Conservation (phyloP, 352 stramenopile species). For the Pythium apleroticum region DNA sequence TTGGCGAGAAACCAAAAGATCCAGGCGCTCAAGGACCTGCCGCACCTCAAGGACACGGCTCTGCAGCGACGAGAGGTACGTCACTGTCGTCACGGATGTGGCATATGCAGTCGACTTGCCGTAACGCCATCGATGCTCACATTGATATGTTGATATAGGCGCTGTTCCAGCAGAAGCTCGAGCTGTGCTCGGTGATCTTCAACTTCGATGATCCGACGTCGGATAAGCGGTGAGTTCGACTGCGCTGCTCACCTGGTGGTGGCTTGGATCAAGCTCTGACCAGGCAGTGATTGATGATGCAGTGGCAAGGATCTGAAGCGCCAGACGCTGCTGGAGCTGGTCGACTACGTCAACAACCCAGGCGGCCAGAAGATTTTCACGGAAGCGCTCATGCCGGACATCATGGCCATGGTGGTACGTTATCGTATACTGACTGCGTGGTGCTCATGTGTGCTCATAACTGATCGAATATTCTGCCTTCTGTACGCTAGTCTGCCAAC, state of each 20-base stretch:
- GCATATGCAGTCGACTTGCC: not conserved
- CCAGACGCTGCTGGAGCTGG: conserved; percentile 98
- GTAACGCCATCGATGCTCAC: not conserved
- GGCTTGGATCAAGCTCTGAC: too few species aligned
- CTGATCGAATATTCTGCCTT: conserved; percentile 3
- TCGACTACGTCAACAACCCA: conserved; percentile 99
- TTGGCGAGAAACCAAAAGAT: conserved; percentile 87
- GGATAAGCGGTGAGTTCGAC: conserved; percentile 82
- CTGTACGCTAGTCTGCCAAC: conserved; percentile 73
- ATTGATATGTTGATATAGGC: conserved; percentile 42
- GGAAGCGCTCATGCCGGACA: conserved; percentile 95
- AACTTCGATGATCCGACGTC: conserved; percentile 96
- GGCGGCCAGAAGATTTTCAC: conserved; percentile 96
- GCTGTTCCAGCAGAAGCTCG: conserved; percentile 96
- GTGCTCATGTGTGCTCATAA: not conserved
- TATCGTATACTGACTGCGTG: not conserved
- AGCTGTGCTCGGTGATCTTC: conserved; percentile 96
- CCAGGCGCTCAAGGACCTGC: conserved; percentile 81
- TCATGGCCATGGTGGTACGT: conserved; percentile 90
- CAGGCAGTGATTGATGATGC: conserved; percentile 12
- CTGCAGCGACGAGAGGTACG: conserved; percentile 65
- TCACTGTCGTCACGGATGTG: not conserved
- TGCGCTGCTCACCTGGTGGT: not conserved
- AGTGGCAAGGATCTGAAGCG: conserved; percentile 97
- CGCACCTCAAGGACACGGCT: conserved; percentile 84